A percentile compares a stretch with the other conserved stretches of the same genome.
These are phyloP conservation scores for Cladosporium sp. DNA, from an alignment of 2,329 filamentous ascomycete genomes.

Conservation along the genomic window DNA sequence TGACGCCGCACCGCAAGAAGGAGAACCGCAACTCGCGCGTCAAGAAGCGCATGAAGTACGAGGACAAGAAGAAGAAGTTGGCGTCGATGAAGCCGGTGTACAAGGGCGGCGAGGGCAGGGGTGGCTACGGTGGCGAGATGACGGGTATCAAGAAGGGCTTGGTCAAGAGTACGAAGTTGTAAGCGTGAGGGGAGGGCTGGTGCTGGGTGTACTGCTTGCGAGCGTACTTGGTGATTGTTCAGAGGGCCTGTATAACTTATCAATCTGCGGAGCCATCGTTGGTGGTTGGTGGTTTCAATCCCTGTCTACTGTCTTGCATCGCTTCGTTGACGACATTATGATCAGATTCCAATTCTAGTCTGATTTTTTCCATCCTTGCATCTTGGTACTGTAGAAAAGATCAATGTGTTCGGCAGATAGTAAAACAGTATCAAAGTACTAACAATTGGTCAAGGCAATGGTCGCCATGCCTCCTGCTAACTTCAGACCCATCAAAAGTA, in stretches of 20 bases:
- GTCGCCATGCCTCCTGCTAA: too few species aligned
- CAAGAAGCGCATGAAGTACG: constrained; percentile 96
- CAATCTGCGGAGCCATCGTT: neutral
- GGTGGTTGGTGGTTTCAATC: neutral
- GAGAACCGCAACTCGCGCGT: constrained; percentile 91
- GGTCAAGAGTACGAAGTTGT: constrained; percentile 91
- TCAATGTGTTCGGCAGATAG: too few species aligned
- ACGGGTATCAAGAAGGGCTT: constrained; percentile 94
- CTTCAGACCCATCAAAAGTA: too few species aligned
- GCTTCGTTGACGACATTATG: neutral
- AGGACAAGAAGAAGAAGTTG: constrained; percentile 97
- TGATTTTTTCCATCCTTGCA: neutral
- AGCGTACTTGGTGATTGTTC: neutral
- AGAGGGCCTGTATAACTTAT: constrained; percentile 6
- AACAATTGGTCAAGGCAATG: too few species aligned
- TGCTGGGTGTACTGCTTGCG: neutral
- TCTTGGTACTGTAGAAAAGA: neutral
- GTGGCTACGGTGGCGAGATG: constrained; percentile 86
- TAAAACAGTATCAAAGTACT: too few species aligned
- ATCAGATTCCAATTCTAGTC: neutral
- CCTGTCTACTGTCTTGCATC: neutral
- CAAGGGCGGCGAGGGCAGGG: constrained; percentile 78
- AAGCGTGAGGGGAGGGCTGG: constrained; percentile 30
- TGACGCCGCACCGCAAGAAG: constrained; percentile 88
- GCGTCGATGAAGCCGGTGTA: constrained; percentile 81